Conservation (phyloP, 164 flowering plant genomes). For the Vitis vinifera region DNA sequence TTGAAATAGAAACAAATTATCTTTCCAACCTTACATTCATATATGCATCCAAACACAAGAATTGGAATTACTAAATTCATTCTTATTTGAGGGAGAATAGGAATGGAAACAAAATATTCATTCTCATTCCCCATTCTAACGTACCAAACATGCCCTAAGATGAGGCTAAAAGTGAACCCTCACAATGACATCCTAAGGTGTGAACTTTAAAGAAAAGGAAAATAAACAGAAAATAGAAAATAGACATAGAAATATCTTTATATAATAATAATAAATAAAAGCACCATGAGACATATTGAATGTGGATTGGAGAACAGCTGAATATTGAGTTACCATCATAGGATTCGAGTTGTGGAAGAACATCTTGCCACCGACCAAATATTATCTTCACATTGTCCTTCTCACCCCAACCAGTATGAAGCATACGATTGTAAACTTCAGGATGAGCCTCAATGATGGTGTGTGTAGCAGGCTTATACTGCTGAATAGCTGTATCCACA, state of each 20-base stretch:
- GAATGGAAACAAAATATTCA: no score
- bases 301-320: background rate
- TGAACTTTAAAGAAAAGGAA: no score
- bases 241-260: background rate
- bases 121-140: no score
- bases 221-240: background rate
- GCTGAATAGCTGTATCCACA: slow-evolving; percentile 91
- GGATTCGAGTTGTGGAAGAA: slow-evolving; percentile 73
- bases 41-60: no score
- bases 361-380: slow-evolving; percentile 99
- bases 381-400: slow-evolving; percentile 80
- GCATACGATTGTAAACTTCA: slow-evolving; percentile 84
- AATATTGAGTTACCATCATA: slow-evolving; percentile 69
- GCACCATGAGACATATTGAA: background rate
- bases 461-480: slow-evolving; percentile 59
- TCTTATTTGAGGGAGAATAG: no score
- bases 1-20: no score
- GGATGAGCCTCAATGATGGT: slow-evolving; percentile 96
- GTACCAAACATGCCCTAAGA: no score
- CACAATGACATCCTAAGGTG: no score
- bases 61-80: no score
- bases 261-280: background rate
- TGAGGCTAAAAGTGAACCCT: no score
- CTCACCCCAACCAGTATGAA: slow-evolving; percentile 78
- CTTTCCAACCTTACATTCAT: no score